These are phyloP conservation scores for Capsella bursapastoris DNA, from an alignment of 345 rosid species.

Conservation along the genomic window DNA sequence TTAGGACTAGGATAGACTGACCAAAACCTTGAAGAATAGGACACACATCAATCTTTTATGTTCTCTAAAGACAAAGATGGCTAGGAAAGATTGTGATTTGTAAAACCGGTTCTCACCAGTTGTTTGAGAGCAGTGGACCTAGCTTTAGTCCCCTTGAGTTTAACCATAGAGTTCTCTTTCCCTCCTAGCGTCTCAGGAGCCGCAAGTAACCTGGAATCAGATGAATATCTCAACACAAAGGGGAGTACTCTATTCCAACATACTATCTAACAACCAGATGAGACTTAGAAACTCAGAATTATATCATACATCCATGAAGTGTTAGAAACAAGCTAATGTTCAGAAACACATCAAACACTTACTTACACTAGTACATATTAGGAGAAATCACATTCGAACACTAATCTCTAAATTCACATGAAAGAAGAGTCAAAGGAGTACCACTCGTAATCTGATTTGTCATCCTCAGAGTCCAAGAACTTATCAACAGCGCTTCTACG, in stretches of 20 bases:
- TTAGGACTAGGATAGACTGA: background rate
- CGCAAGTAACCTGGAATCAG: conserved; percentile 40
- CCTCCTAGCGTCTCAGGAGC: conserved; percentile 33
- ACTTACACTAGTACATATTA: background rate
- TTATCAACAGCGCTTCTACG: conserved; percentile 38
- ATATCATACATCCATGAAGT: background rate
- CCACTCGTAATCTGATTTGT: conserved; percentile 44
- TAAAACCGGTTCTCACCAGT: conserved; percentile 52
- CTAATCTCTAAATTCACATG: background rate
- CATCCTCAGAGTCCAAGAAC: conserved; percentile 42
- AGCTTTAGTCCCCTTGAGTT: conserved; percentile 35
- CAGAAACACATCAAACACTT: background rate
- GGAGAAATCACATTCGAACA: background rate
- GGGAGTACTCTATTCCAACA: conserved; percentile 1
- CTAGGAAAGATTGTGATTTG: background rate
- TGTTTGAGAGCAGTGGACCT: conserved; percentile 48
- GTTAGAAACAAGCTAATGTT: background rate
- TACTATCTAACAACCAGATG: conserved; percentile 6
- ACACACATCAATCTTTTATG: background rate
- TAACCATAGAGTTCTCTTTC: conserved; percentile 32
- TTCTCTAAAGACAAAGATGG: conserved; percentile 12
- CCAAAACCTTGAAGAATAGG: background rate
- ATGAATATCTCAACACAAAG: background rate
- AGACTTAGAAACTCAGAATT: background rate
- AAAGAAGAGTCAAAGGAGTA: background rate